Conservation (phyloP, 805 yeast species). For the Kodamaea kaohsiungensis region DNA sequence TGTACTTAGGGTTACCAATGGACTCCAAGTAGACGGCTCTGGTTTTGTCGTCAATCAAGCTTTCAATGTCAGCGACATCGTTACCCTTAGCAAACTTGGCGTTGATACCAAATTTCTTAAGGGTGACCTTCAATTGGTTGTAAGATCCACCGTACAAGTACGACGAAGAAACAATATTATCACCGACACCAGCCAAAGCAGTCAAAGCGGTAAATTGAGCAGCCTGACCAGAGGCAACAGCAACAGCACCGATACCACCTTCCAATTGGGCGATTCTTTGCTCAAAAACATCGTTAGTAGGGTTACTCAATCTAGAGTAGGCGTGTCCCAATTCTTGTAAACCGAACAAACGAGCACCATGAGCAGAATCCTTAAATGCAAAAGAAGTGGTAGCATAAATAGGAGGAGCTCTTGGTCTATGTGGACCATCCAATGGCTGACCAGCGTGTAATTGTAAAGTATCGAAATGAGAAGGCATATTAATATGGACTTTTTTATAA, state of each 20-base stretch:
- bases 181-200: constrained; percentile 84
- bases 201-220: constrained; percentile 87
- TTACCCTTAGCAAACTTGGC: constrained; percentile 86
- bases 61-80: constrained; percentile 68
- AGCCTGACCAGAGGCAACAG: constrained; percentile 94
- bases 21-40: constrained; percentile 88
- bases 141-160: constrained; percentile 94
- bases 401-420: constrained; percentile 86
- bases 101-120: constrained; percentile 86
- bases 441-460: constrained; percentile 96
- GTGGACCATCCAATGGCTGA: constrained; percentile 65
- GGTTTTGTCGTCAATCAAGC: constrained; percentile 77
- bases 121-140: constrained; percentile 91
- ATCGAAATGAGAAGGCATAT: constrained; percentile 71
- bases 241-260: constrained; percentile 88
- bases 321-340: constrained; percentile 82
- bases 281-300: constrained; percentile 90
- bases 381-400: constrained; percentile 90
- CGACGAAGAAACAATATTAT: constrained; percentile 84
- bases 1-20: constrained; percentile 90
- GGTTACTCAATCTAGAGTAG: constrained; percentile 89
- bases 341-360: constrained; percentile 90
- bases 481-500: not conserved
- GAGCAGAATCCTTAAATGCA: constrained; percentile 83
- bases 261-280: constrained; percentile 91